Base-by-base conservation (phyloP, 306 rosid species). In the Canavalia ensiformis region DNA sequence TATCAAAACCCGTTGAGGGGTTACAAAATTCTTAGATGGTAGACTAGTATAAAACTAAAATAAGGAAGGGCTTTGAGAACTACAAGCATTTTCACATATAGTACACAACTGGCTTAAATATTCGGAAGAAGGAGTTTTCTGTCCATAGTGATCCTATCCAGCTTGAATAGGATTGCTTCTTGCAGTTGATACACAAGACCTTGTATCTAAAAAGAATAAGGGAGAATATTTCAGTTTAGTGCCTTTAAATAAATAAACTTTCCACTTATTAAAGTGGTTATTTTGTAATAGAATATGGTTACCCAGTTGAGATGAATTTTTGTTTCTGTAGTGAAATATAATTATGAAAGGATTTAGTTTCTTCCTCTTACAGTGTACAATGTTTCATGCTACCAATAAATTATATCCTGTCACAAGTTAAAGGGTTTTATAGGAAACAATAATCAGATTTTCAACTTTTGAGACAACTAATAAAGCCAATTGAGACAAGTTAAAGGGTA, bases 251-350 rank as follows among this genome's bases (percentile, higher is more conserved):
- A 65, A 65, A 76, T 58, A 77, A 76, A 30, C 7, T 80, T 63
- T 49, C 70, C 83, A 71, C 87, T 71, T 69, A 66, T 75, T 83
- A 74, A 71, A 49, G 80, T 83, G 85, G 70, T 39, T 49, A 39
- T 74, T 77, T 81, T 64, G 51, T 57, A 1, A 45, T 58, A 35
- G 39, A 50, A 37, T 41, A 8, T 79, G 62, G 25, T 74, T 46
- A 57, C 25, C 42, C 6, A 7, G 46, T 13, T 67, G 42, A 30
- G 30, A 78, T 39, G 8, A 47, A 44, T 18, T 35, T 47, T 34
- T 30, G 39, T 12, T 68, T 35, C 0, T 75, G 4, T 62, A 51
- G 39, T 55, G 29, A 56, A 62, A 74, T 54, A 4, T 47, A 52
- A 13, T 25, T 70, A 55, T 28, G 69, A 6, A 57, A 55, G 39